phyloP scores from a whole-genome alignment of 2,329 filamentous ascomycete species.

The Lachnellula arida region DNA sequence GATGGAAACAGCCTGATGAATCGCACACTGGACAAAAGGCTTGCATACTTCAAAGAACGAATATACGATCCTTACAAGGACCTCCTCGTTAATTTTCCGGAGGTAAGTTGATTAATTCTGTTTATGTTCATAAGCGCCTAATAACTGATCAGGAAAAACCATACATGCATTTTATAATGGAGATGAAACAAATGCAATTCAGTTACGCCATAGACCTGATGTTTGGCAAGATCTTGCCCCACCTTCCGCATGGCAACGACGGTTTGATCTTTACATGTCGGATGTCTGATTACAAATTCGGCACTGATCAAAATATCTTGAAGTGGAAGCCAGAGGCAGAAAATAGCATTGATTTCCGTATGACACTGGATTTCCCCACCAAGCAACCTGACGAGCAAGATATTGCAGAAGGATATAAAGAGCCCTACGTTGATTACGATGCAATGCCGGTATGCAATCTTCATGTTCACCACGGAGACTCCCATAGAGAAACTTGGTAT shows the following conservation, averaged over 20 bases:
- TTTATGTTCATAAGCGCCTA: neutral
- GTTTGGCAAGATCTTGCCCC: conserved; percentile 81
- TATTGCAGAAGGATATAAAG: conserved; percentile 58
- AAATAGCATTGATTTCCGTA: conserved; percentile 89
- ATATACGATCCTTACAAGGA: conserved; percentile 68
- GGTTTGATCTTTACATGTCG: conserved; percentile 97
- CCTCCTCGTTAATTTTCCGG: conserved; percentile 60
- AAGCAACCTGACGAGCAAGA: conserved; percentile 66
- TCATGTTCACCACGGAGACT: conserved; percentile 61
- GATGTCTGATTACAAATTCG: conserved; percentile 77
- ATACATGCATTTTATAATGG: conserved; percentile 73
- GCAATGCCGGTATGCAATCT: conserved; percentile 70
- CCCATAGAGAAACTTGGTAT: conserved; percentile 48
- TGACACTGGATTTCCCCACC: conserved; percentile 70
- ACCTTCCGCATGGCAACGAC: conserved; percentile 87
- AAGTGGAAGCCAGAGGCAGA: conserved; percentile 98
- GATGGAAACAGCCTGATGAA: conserved; percentile 72
- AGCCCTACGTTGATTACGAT: conserved; percentile 73
- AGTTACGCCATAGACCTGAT: conserved; percentile 88
- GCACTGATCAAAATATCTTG: conserved; percentile 88
- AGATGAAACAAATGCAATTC: conserved; percentile 86
- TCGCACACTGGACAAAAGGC: conserved; percentile 78
- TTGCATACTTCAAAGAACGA: conserved; percentile 78
- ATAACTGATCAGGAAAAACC: conserved; percentile 44
- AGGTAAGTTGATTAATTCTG: conserved; percentile 27